Evolutionary conservation across 352 stramenopile genomes (phyloP), one percentile per base, ranked within the genome.

Genomic region (Phytophthora melonis): DNA sequence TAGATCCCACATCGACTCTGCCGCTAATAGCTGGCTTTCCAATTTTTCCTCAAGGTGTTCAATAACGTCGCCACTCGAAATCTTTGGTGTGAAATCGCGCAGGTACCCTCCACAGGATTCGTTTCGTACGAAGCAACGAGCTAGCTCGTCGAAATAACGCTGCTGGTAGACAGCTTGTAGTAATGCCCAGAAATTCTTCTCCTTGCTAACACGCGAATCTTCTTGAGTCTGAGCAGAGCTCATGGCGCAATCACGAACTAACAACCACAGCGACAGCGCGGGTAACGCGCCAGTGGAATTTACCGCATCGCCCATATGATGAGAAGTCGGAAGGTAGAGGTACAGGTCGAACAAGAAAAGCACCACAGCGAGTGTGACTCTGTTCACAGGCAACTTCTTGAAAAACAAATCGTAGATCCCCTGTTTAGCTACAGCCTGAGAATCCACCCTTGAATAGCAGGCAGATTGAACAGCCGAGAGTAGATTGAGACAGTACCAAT

Each of bases 291-390:
- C 39, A 3, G 6, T 3, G 56, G 62, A 18, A 21, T 30, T 66
- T 5, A 11, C n/a, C 13, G 23, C 11, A 5, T 70, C 18, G 4
- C 75, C 57, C 16, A 86, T 25, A 14, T 72, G 71, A 66, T 95
- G 86, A 1, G 84, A 92, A 27, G 83, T 84, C 14, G 86, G 89
- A 25, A 94, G 74, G 39, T 93, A 88, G 2, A 95, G 55, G 54
- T 84, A 87, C 52, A 93, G 73, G 45, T 95, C 89, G 54, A 93
- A 78, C 36, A 95, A 75, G 57, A 93, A 95, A n/a, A 92, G 82
- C 55, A 83, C 80, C 1, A 76, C 69, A 10, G 84, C 83, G 11
- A 91, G 63, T 25, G 75, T 82, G 18, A 90, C 73, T 50, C 80
- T 69, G 60, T 88, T 92, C 8, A 78, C 32, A 16, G 71, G 61